Evolutionary conservation across 1,284 basidiomycete genomes (phyloP), one percentile per base, ranked within the genome.

Genomic region (Ustilago hordei): DNA sequence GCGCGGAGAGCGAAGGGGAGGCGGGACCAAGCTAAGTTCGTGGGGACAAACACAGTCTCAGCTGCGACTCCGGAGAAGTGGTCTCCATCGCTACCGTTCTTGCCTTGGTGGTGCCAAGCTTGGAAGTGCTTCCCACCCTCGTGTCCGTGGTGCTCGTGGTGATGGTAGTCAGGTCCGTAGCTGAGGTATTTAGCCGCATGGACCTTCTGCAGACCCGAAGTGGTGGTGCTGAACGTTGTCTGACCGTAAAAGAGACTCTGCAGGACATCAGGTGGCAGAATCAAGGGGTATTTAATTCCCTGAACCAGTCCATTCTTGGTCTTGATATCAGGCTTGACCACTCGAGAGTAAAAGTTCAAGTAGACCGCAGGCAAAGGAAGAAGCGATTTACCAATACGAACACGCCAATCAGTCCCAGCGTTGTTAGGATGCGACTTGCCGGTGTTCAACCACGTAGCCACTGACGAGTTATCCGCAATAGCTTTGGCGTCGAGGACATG

Each of bases 291-390:
- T 79, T 88, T 88, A 69, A 93, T 85, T 36, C 88, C 89, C 82
- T 93, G 91, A 43, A 92, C 87, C 50, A 91, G 64, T 87, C 92
- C 92, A 81, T 92, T 93, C 38, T 86, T 82, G n/a, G 90, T 89
- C 39, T 70, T 59, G 23, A 81, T 61, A 57, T 81, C 71, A n/a
- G 87, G 81, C 36, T 85, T 85, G 28, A 89, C 82, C 17, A 93
- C 86, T 58, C 87, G 88, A 34, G 89, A 88, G 76, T 89, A 89
- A 36, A 89, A 87, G 86, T 93, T 93, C 84, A 93, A 80, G 69
- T 82, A 87, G 64, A 88, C 76, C 85, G 86, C 36, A 87, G 60
- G 55, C 80, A 64, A 1, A 28, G 88, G 88, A 7, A 88, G 64
- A 1, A 88, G 70, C 43, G 80, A 85, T 72, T 88, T 88, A 67